Base-by-base conservation (phyloP, 2,329 filamentous ascomycete genomes). In the Hypoxylon sp. region DNA sequence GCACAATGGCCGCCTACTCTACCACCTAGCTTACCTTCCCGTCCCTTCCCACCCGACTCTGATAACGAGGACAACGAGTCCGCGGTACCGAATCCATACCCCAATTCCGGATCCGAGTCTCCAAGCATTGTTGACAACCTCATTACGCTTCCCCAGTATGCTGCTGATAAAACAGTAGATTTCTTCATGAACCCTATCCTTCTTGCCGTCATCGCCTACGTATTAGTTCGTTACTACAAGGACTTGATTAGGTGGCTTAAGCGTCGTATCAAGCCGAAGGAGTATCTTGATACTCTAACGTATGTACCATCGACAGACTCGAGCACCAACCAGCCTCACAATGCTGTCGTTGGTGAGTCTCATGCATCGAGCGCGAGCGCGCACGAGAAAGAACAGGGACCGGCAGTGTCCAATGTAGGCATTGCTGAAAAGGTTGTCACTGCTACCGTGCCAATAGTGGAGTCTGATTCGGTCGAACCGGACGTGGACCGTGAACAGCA, bases 141-240 rank as follows among this genome's bases (percentile, higher is more conserved):
- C 61, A 85, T 83, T 73, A 79, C 81, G 29, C 76, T 90, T 1
- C 86, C 85, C 1, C 81, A 84, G 47, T 82, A 83, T 24, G 86
- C 84, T 0, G 80, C 81, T 0, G 81, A 85, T 46, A 87, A 82
- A 62, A 78, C 88, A 8, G 75, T 86, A 5, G 87, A 90, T 47
- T 84, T 90, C 11, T 75, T 90, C 51, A 74, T 71, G 66, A 77
- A 77, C 51, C 75, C 75, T 8, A 70, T 77, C 11, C 76, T 66
- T 42, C 74, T 76, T 26, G 65, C 70, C 6, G 66, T 76, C 14
- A 71, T 83, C n/a, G 71, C 80, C 6, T 75, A 79, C 10, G 66
- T 85, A 3, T 71, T 86, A 5, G 82, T 82, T 55, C 81, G 84
- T 9, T 77, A 78, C 31, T 79, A 84, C 65, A 83, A 85, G 66